Base-by-base conservation (phyloP, 805 yeast genomes). In the Suhomyces canberraensis region DNA sequence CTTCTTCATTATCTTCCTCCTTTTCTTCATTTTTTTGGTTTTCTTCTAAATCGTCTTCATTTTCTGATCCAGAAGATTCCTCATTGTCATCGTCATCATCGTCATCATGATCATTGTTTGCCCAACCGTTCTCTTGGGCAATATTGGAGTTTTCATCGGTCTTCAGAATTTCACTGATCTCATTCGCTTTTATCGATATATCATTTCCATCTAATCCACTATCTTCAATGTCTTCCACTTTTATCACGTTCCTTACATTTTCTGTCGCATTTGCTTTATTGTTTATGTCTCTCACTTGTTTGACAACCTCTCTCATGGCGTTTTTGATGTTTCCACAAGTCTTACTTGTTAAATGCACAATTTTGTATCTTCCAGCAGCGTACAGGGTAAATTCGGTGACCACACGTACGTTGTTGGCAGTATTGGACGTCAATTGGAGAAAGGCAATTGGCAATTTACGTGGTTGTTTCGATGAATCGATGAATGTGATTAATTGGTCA, bases 321-420 rank as follows among this genome's bases (percentile, higher is more conserved):
- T 59, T 41, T 43, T 64, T 66, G 29, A 62, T 56, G 31, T 62
- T 65, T 27, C 52, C 37, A 39, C 69, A 61, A 16, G 44, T 50
- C 39, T 62, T 63, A 4, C 66, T 57, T 33, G 48, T 58, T 31
- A 67, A 44, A 24, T 48, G 47, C 13, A 64, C 52, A 14, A 61
- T 37, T 27, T 52, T 54, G 11, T 54, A 38, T 19, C 24, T 19
- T 33, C 31, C 27, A 2, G 18, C 15, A 17, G 58, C 37, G 34
- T 48, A 50, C 11, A 38, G 26, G 16, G 55, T 50, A 36, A 67
- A 60, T 30, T 66, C 70, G n/a, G 61, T 51, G 17, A 68, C 45
- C 9, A 66, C 60, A 16, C 72, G 50, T 28, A 55, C 45, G 45
- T 67, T 68, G 42, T 66, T 67, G 24, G 71, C 70, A 8, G 61